Base-by-base conservation (phyloP, 768 basidiomycete genomes). In the Pholiota molesta region DNA sequence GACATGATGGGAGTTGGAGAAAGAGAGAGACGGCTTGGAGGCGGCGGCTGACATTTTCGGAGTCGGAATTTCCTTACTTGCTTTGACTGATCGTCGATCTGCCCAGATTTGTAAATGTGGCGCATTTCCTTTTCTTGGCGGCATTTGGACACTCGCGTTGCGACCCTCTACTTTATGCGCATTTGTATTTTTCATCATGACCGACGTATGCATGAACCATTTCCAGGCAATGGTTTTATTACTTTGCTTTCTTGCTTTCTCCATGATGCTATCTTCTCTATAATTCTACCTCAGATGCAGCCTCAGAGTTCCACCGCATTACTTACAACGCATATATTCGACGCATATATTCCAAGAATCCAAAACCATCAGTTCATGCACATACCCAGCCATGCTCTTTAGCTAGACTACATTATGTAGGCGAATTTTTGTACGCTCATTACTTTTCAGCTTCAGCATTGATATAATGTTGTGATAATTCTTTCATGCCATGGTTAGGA, bases 1-100 rank as follows among this genome's bases (percentile, higher is more conserved):
- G 55, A 57, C 21, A 40, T 57, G 56, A 29, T 19, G n/a, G 17
- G 31, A 47, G 42, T 29, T 6, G 16, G 17, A 28, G 56, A 19
- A 44, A 44, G 42, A 44, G 39, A 40, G 42, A 44, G 42, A 37
- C 35, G 10, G n/a, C n/a, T n/a, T n/a, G n/a, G n/a, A n/a, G n/a
- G n/a, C n/a, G n/a, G 35, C 6, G 42, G 16, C 17, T 44, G 6
- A 17, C 42, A 5, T 5, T 14, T 44, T 44, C 42, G n/a, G 42
- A 21, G 42, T 44, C 42, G 42, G 17, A n/a, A 44, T 44, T 44
- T 44, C 42, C 42, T 44, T 42, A 28, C 31, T 47, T 57, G 56
- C 44, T 57, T 47, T 31, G 31, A 47, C 37, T 57, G 56, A 57
- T 57, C 56, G 56, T 33, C 56, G 44, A 57, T 45, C 40, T 42